phyloP scores from a whole-genome alignment of 495 filamentous ascomycete species.

The Neurospora discreta region DNA sequence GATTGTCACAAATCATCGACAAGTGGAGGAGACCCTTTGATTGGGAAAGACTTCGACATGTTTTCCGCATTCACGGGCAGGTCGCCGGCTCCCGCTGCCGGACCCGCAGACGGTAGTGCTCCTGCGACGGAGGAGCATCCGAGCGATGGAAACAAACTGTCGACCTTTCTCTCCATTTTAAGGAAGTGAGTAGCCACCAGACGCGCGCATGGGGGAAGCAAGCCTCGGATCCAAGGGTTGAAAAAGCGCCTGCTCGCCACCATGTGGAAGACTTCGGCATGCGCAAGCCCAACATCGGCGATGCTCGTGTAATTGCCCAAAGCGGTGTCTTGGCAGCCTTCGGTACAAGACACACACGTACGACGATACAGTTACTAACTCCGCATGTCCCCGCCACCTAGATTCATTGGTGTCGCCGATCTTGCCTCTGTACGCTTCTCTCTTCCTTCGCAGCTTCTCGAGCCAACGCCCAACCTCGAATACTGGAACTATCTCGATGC shows the following conservation, averaged over 20 bases:
- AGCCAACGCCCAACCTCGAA: conserved; percentile 92
- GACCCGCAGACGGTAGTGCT: not conserved
- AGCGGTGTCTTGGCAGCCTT: not conserved
- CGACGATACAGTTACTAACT: conserved; percentile 1
- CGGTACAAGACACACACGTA: not conserved
- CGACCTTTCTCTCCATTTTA: conserved; percentile 71
- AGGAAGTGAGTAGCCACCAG: conserved; percentile 48
- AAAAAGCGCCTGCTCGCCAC: not conserved
- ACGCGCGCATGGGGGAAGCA: not conserved
- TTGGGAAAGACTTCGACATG: not conserved
- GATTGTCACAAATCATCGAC: not conserved
- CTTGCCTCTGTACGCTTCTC: conserved; percentile 94
- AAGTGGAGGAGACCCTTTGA: not conserved
- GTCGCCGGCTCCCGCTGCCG: conserved; percentile 3
- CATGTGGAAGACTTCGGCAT: not conserved
- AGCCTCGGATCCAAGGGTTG: not conserved
- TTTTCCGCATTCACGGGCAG: not conserved
- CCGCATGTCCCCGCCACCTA: conserved; percentile 16
- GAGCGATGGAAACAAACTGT: conserved; percentile 74
- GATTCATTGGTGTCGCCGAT: conserved; percentile 90
- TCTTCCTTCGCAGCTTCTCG: conserved; percentile 85
- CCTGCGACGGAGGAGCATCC: conserved; percentile 42
- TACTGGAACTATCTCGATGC: conserved; percentile 98
- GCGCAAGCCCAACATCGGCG: not conserved
- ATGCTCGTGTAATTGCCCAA: not conserved